A percentile compares a stretch with the other conserved stretches of the same genome.
These are phyloP conservation scores for Fusarium metavorans DNA, from an alignment of 2,329 filamentous ascomycete genomes.

Conservation along the genomic window DNA sequence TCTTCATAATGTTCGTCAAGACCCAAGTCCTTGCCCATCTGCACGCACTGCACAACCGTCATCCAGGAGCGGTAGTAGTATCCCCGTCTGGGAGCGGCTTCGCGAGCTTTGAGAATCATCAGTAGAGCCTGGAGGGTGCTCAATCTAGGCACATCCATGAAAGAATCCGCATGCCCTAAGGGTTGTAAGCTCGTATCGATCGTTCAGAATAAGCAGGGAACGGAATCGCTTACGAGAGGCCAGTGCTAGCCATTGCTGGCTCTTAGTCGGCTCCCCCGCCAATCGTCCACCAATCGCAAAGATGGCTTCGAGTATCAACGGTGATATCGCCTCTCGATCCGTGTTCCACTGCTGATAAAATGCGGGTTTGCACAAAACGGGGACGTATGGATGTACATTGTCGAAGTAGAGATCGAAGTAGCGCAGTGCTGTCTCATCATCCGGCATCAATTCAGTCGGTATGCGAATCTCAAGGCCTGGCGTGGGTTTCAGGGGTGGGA, in stretches of 20 bases:
- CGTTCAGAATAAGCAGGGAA: neutral
- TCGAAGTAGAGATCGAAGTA: slow-evolving; percentile 93
- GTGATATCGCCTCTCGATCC: slow-evolving; percentile 84
- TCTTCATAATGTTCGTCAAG: slow-evolving; percentile 87
- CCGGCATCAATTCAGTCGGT: slow-evolving; percentile 92
- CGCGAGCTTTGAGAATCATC: slow-evolving; percentile 89
- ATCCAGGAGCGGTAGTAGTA: slow-evolving; percentile 99
- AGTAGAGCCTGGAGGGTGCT: slow-evolving; percentile 93
- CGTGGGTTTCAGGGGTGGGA: slow-evolving; percentile 63
- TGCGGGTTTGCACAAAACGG: slow-evolving; percentile 83
- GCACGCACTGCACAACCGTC: slow-evolving; percentile 88
- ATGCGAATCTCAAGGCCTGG: slow-evolving; percentile 86
- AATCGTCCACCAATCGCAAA: slow-evolving; percentile 90
- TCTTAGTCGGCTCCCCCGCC: slow-evolving; percentile 84
- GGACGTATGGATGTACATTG: slow-evolving; percentile 92
- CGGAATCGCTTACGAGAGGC: slow-evolving; percentile 75
- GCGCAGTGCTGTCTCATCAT: slow-evolving; percentile 81
- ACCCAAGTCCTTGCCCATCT: slow-evolving; percentile 92
- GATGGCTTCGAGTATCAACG: slow-evolving; percentile 87
- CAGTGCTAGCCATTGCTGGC: slow-evolving; percentile 91
- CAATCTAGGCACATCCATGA: slow-evolving; percentile 90
- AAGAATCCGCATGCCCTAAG: slow-evolving; percentile 89
- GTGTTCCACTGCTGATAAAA: slow-evolving; percentile 93
- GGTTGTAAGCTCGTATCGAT: slow-evolving; percentile 31
- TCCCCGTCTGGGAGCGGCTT: slow-evolving; percentile 88